phyloP scores from a whole-genome alignment of 805 yeast genomes.

The Pichia manshurica region DNA sequence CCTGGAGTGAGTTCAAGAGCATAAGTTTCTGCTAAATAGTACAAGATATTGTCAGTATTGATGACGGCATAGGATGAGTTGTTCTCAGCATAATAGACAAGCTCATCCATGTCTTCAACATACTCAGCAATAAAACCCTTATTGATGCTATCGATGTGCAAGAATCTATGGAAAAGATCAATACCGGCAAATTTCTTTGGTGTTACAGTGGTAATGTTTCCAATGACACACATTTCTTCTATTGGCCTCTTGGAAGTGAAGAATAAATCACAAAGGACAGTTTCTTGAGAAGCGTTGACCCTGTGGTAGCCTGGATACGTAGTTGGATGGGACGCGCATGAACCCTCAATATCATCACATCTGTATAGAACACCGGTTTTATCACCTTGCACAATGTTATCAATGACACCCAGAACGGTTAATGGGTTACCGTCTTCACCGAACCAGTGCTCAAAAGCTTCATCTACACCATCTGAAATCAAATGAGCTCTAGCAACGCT shows the following conservation, averaged over 20 bases:
- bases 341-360: constrained; percentile 37
- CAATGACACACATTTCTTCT: constrained; percentile 32
- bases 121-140: constrained; percentile 33
- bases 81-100: constrained; percentile 30
- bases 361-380: constrained; percentile 32
- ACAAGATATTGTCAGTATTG: constrained; percentile 31
- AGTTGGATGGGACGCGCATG: constrained; percentile 27
- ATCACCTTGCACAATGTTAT: constrained; percentile 30
- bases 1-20: constrained; percentile 26
- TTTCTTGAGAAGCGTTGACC: constrained; percentile 33
- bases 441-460: constrained; percentile 33
- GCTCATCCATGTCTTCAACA: constrained; percentile 32
- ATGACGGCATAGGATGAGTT: constrained; percentile 32
- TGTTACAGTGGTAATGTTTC: constrained; percentile 27
- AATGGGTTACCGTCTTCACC: constrained; percentile 32
- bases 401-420: constrained; percentile 34
- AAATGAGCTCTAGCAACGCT: constrained; percentile 34
- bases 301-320: constrained; percentile 39
- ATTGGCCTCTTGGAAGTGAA: constrained; percentile 30
- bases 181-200: constrained; percentile 31
- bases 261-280: constrained; percentile 37
- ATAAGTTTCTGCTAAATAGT: constrained; percentile 30
- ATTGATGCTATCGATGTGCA: constrained; percentile 32
- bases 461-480: constrained; percentile 30
- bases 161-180: constrained; percentile 35